Evolutionary conservation across 306 rosid species (phyloP).

Genomic region (Cicer cuneatum): DNA sequence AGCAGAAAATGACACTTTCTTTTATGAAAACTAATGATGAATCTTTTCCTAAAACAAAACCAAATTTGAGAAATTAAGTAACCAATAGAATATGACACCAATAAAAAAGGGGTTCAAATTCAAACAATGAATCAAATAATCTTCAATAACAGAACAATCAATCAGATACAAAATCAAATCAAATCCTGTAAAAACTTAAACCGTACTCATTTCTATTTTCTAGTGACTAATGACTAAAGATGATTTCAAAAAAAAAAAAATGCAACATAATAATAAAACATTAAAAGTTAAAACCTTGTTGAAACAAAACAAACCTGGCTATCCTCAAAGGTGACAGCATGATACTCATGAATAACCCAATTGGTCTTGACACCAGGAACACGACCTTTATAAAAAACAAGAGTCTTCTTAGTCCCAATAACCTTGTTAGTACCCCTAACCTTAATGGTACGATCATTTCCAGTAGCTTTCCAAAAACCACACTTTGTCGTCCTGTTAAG

Average conservation of each 20-base stretch:
- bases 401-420: constrained; percentile 69
- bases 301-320: constrained; percentile 48
- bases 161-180: neutral
- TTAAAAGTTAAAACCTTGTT: neutral
- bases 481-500: constrained; percentile 48
- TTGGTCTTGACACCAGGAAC: constrained; percentile 47
- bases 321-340: constrained; percentile 9
- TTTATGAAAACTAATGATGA: neutral
- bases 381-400: constrained; percentile 58
- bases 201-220: neutral
- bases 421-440: constrained; percentile 25
- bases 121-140: constrained; percentile 29
- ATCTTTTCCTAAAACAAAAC: constrained; percentile 14
- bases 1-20: neutral
- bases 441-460: constrained; percentile 50
- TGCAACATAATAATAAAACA: neutral
- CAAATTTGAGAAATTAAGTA: neutral
- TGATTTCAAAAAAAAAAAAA: neutral
- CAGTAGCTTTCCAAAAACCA: constrained; percentile 85
- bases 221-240: neutral
- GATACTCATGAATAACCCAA: constrained; percentile 82
- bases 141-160: constrained; percentile 5
- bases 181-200: constrained; percentile 1
- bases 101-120: neutral
- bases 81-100: neutral